Evolutionary conservation across 2,329 filamentous ascomycete genomes (phyloP).

Genomic region (Penicillium sp.): DNA sequence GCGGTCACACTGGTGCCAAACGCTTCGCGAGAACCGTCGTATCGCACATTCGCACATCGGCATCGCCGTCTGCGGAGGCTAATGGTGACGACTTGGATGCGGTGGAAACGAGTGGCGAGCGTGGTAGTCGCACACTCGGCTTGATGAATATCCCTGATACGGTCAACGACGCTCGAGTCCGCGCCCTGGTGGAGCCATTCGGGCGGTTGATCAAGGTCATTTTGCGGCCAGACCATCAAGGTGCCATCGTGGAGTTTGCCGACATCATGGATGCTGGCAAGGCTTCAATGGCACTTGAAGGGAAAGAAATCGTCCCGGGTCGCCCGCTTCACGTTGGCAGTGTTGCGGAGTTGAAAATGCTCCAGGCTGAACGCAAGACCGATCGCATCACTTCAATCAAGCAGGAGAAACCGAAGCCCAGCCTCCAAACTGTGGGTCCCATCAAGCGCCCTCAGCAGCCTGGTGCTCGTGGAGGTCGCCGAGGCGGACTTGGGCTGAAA

Average conservation of each 20-base stretch:
- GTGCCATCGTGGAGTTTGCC: constrained; percentile 77
- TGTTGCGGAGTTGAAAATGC: constrained; percentile 48
- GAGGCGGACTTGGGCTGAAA: constrained; percentile 49
- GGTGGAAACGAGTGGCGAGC: constrained; percentile 40
- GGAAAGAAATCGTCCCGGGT: constrained; percentile 43
- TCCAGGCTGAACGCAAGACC: constrained; percentile 39
- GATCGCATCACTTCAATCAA: constrained; percentile 32
- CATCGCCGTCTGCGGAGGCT: constrained; percentile 34
- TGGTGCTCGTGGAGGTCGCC: constrained; percentile 40
- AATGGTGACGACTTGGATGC: constrained; percentile 35
- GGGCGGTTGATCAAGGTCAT: constrained; percentile 70
- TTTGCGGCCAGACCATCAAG: constrained; percentile 73
- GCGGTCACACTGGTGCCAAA: constrained; percentile 42
- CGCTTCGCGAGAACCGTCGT: constrained; percentile 44
- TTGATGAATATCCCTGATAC: constrained; percentile 87
- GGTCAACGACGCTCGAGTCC: constrained; percentile 79
- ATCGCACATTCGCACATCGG: constrained; percentile 34
- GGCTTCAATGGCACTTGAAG: constrained; percentile 44
- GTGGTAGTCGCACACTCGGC: constrained; percentile 65
- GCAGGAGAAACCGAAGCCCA: constrained; percentile 37
- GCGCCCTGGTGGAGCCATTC: constrained; percentile 63
- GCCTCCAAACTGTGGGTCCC: constrained; percentile 30
- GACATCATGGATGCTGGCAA: constrained; percentile 66
- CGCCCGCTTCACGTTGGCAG: constrained; percentile 47
- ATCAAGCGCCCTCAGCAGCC: constrained; percentile 46